Conservation (phyloP, 768 basidiomycete species). For the Rhizopogon vesiculosus region DNA sequence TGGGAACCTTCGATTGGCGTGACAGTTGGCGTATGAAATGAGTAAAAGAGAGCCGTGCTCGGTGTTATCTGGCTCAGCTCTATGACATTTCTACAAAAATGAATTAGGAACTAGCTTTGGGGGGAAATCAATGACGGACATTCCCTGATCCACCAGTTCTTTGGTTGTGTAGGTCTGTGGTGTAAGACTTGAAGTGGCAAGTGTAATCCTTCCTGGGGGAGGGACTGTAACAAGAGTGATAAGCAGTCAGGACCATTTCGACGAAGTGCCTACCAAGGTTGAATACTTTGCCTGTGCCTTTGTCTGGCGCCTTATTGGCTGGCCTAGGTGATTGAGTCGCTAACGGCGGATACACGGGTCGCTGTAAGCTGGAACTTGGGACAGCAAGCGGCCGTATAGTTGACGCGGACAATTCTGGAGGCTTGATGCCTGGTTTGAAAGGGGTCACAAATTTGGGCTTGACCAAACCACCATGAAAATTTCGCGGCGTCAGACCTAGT, state of each 20-base stretch:
- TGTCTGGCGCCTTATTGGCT: constrained; percentile 6
- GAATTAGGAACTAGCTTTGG: constrained; percentile 1
- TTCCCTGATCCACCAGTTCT: constrained; percentile 46
- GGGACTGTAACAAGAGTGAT: constrained; percentile 19
- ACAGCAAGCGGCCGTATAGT: constrained; percentile 1
- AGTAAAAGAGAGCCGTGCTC: constrained; percentile 50
- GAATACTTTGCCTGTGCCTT: constrained; percentile 22
- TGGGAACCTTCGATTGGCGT: constrained; percentile 17
- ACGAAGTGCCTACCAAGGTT: constrained; percentile 36
- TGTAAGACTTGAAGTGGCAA: constrained; percentile 43
- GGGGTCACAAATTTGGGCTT: constrained; percentile 51
- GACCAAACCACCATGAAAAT: constrained; percentile 24
- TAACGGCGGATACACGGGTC: constrained; percentile 21
- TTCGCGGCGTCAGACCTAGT: constrained; percentile 19
- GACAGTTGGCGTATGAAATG: constrained; percentile 44
- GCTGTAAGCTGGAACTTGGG: neutral
- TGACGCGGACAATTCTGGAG: constrained; percentile 25
- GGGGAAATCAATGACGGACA: constrained; percentile 35
- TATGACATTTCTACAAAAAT: constrained; percentile 36
- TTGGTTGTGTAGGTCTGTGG: constrained; percentile 42
- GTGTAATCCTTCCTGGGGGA: constrained; percentile 35
- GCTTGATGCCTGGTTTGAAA: constrained; percentile 52
- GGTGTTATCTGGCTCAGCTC: constrained; percentile 56
- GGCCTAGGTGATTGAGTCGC: constrained; percentile 1
- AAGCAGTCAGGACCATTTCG: neutral